Base-by-base conservation (phyloP, 345 rosid genomes). In the Moringa oleifera region DNA sequence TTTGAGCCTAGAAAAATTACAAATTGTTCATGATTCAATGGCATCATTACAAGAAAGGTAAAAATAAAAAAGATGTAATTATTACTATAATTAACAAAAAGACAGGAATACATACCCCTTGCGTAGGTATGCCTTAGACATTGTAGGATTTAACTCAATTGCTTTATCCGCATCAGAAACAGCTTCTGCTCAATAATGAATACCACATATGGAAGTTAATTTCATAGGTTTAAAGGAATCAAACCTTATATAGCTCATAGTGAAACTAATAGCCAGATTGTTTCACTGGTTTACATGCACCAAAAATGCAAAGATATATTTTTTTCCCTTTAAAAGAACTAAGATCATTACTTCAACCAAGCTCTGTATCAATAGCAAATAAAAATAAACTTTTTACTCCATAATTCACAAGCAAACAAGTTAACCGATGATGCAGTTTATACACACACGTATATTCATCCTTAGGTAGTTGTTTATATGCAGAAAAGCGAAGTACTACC, bases 131-230 rank as follows among this genome's bases (percentile, higher is more conserved):
- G 94, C 89, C 78, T 80, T 89, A 3, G 80, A 75, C 81, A 75
- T 31, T 0, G 74, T 72, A 46, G 85, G 83, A 51, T 85, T 83
- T 83, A 89, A 74, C 73, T 71, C 77, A 28, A 89, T 85, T n/a
- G 96, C 94, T 68, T 71, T 78, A 67, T 73, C 79, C 0, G 94
- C 87, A 81, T 87, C 96, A 21, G 71, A 81, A 72, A 87, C 80
- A 28, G 94, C 96, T 75, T 87, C 96, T 89, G 82, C 71, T 73
- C 69, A 68, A 52, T 11, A 33, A 11, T 11, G 37, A 6, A n/a
- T 5, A 41, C 47, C 13, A 7, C 6, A 51, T 12, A 59, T 53
- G 12, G 19, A 62, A 17, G 50, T 7, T 6, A 61, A n/a, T 8
- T n/a, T 18, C 15, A 49, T 23, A 18, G 1, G 20, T 51, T 57